Evolutionary conservation across 2,329 filamentous ascomycete genomes (phyloP).

Genomic region (Teratosphaeria zuluensis): DNA sequence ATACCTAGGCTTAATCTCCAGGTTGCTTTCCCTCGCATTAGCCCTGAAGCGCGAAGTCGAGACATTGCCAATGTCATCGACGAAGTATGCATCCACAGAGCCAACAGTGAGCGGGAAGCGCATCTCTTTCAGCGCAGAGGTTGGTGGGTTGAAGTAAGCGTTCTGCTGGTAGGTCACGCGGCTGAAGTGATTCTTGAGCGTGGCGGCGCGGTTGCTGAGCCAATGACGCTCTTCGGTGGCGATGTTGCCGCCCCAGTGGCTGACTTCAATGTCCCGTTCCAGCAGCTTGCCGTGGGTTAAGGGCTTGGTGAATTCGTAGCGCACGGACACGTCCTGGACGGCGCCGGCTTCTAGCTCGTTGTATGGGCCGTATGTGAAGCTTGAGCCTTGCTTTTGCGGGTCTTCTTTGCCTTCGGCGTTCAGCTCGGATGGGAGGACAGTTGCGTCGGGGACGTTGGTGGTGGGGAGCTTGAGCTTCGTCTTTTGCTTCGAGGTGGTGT

Average conservation of each 20-base stretch:
- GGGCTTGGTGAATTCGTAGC: slow-evolving; percentile 93
- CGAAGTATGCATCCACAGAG: slow-evolving; percentile 83
- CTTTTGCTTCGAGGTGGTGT: slow-evolving; percentile 85
- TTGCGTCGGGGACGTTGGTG: slow-evolving; percentile 71
- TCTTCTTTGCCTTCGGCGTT: slow-evolving; percentile 54
- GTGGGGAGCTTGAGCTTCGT: slow-evolving; percentile 87
- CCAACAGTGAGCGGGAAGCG: slow-evolving; percentile 70
- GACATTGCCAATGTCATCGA: slow-evolving; percentile 92
- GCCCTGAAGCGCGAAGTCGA: slow-evolving; percentile 83
- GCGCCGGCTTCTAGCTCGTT: slow-evolving; percentile 71
- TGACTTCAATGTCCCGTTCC: slow-evolving; percentile 88
- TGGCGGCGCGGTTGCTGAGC: slow-evolving; percentile 76
- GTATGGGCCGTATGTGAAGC: slow-evolving; percentile 86
- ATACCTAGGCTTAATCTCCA: slow-evolving; percentile 89
- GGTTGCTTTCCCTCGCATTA: slow-evolving; percentile 52
- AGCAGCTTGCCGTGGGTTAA: slow-evolving; percentile 68
- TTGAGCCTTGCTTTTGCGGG: slow-evolving; percentile 74
- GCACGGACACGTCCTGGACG: slow-evolving; percentile 60
- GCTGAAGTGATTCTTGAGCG: slow-evolving; percentile 45
- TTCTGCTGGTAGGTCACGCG: slow-evolving; percentile 40
- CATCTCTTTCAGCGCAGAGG: slow-evolving; percentile 70
- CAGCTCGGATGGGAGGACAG: slow-evolving; percentile 45
- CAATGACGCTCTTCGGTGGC: slow-evolving; percentile 92
- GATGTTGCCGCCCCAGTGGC: slow-evolving; percentile 95
- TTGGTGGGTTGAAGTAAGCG: slow-evolving; percentile 56